phyloP scores from a whole-genome alignment of 2,329 filamentous ascomycete genomes.

The Curvularia verruculosa region DNA sequence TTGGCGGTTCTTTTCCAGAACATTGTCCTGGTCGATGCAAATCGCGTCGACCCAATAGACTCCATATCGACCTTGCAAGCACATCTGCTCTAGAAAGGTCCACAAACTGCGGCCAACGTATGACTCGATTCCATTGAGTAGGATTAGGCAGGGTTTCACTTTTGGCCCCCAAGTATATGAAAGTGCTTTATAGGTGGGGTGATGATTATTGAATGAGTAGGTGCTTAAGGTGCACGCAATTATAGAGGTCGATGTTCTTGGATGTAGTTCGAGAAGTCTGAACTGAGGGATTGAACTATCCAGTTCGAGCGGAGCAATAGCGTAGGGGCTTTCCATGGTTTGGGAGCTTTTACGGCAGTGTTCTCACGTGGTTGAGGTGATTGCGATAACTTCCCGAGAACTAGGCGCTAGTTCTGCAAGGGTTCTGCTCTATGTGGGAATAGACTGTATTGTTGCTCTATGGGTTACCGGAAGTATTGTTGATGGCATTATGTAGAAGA shows the following conservation, averaged over 20 bases:
- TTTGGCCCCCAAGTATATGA: not conserved
- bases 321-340: not conserved
- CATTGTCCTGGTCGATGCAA: not conserved
- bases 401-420: not conserved
- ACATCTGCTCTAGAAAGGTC: not conserved
- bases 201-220: not conserved
- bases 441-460: not conserved
- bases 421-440: too few species aligned
- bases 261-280: not conserved
- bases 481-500: not conserved
- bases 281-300: not conserved
- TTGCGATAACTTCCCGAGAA: not conserved
- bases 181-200: not conserved
- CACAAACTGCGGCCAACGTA: not conserved
- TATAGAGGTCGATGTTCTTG: not conserved
- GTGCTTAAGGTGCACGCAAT: not conserved
- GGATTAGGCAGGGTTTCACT: not conserved
- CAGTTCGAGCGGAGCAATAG: not conserved
- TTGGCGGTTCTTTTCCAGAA: not conserved
- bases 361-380: not conserved
- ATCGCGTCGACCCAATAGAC: slow-evolving; percentile 2
- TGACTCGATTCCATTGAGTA: not conserved
- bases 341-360: not conserved
- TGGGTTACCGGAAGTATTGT: not conserved
- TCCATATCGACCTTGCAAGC: not conserved